These are phyloP conservation scores for Nakaseomyces kungkrabaensis DNA, from an alignment of 1,139 yeast species.

Conservation along the genomic window DNA sequence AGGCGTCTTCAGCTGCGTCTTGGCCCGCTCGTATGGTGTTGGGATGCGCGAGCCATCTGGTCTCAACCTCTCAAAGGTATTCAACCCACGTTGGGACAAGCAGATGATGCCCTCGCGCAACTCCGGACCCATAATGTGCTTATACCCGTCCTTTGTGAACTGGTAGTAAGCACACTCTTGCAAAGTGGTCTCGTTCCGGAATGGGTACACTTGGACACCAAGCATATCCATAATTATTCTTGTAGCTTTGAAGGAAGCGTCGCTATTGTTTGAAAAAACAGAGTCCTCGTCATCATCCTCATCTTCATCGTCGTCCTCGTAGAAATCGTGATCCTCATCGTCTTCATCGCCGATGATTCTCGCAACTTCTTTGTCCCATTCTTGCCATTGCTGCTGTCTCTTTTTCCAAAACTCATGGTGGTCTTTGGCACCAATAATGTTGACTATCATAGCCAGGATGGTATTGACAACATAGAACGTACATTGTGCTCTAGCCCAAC, in stretches of 20 bases:
- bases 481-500: background rate
- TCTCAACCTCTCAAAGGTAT: background rate
- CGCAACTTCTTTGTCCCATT: background rate
- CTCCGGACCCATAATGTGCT: background rate
- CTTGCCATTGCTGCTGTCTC: constrained; percentile 2
- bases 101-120: background rate
- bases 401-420: constrained; percentile 2
- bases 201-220: background rate
- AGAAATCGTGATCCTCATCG: background rate
- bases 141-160: constrained; percentile 2
- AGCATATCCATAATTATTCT: background rate
- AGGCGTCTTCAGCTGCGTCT: background rate
- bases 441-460: background rate
- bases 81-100: background rate
- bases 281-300: background rate
- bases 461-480: background rate
- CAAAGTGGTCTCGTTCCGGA: constrained; percentile 2
- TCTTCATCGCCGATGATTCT: background rate
- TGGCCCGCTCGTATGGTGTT: background rate
- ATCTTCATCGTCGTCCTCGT: background rate
- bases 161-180: constrained; percentile 1
- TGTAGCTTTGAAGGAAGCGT: background rate
- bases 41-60: background rate
- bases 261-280: background rate
- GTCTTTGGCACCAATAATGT: constrained; percentile 2